These are phyloP conservation scores for Penicillium aurantiogriseum DNA, from an alignment of 2,329 filamentous ascomycete genomes.

Conservation along the genomic window DNA sequence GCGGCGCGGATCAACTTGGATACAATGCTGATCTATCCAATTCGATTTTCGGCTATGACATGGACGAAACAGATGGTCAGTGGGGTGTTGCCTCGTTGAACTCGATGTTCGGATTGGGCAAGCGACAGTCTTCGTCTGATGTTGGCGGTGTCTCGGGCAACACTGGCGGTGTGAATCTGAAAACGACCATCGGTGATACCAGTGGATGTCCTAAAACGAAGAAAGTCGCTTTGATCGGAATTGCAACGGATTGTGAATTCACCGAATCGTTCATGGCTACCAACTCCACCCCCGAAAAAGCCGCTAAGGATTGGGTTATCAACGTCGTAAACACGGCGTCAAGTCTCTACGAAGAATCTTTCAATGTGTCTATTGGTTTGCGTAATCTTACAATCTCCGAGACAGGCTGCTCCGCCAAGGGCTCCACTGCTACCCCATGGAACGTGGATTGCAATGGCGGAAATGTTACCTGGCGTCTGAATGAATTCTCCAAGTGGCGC, in stretches of 20 bases:
- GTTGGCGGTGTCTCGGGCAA: slow-evolving; percentile 68
- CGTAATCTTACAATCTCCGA: slow-evolving; percentile 79
- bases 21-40: slow-evolving; percentile 78
- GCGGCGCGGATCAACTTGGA: slow-evolving; percentile 69
- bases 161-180: slow-evolving; percentile 75
- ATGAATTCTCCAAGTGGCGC: slow-evolving; percentile 85
- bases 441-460: slow-evolving; percentile 66
- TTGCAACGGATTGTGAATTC: slow-evolving; percentile 92
- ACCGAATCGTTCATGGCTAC: slow-evolving; percentile 63
- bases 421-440: slow-evolving; percentile 71
- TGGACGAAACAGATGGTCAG: slow-evolving; percentile 52
- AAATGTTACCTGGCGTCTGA: slow-evolving; percentile 73
- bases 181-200: slow-evolving; percentile 74
- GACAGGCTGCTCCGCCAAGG: slow-evolving; percentile 67
- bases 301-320: slow-evolving; percentile 74
- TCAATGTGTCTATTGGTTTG: slow-evolving; percentile 92
- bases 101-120: slow-evolving; percentile 64
- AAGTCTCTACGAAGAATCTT: slow-evolving; percentile 80
- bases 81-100: slow-evolving; percentile 63
- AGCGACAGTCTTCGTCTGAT: slow-evolving; percentile 63
- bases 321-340: slow-evolving; percentile 82
- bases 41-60: slow-evolving; percentile 59
- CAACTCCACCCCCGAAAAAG: slow-evolving; percentile 49
- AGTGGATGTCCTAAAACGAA: slow-evolving; percentile 85
- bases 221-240: slow-evolving; percentile 85